phyloP scores from a whole-genome alignment of 1,284 basidiomycete species.

The Papiliotrema fonsecae region DNA sequence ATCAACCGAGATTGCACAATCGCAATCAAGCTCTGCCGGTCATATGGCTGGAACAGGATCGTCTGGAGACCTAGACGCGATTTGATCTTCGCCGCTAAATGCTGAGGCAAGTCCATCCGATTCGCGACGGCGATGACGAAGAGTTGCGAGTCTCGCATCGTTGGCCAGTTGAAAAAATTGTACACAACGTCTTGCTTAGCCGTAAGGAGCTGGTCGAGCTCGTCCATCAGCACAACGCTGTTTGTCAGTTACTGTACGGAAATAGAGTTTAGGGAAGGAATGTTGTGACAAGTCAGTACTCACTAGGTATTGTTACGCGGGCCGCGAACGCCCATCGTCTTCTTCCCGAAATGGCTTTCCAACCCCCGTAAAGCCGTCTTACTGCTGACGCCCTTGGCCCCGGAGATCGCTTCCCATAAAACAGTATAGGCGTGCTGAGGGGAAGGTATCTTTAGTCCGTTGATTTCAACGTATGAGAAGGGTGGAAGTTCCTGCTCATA shows the following conservation, averaged over 20 bases:
- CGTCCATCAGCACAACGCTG: conserved; percentile 96
- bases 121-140: conserved; percentile 97
- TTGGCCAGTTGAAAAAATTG: conserved; percentile 99
- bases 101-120: conserved; percentile 95
- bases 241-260: not conserved
- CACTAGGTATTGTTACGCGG: conserved; percentile 48
- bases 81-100: conserved; percentile 86
- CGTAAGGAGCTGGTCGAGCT: conserved; percentile 93
- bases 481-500: conserved; percentile 73
- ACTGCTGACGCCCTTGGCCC: conserved; percentile 58
- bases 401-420: conserved; percentile 82
- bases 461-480: conserved; percentile 97
- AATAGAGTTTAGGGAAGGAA: not conserved
- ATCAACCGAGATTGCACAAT: conserved; percentile 79
- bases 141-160: conserved; percentile 74
- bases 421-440: conserved; percentile 80
- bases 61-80: conserved; percentile 92
- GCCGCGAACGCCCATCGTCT: conserved; percentile 39
- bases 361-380: conserved; percentile 47
- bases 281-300: conserved; percentile 17
- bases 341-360: conserved; percentile 45
- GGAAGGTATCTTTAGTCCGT: conserved; percentile 87
- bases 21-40: conserved; percentile 68
- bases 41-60: conserved; percentile 93
- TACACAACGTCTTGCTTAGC: conserved; percentile 97